These are phyloP conservation scores for Gilbertella persicaria DNA, from an alignment of 371 early-diverging fungal genomes.

Conservation along the genomic window DNA sequence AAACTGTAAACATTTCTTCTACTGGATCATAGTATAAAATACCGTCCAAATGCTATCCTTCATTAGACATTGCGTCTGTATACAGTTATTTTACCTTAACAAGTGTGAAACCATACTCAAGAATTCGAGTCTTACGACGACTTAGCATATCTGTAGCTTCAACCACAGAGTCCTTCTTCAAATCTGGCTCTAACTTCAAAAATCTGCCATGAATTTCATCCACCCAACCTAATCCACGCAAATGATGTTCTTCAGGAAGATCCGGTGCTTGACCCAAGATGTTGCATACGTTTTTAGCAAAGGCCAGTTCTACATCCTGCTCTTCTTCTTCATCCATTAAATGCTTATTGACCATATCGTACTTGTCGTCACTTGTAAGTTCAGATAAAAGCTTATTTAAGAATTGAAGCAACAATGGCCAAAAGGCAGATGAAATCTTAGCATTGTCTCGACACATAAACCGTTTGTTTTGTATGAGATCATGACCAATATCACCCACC, in stretches of 20 bases:
- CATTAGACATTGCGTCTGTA: not conserved
- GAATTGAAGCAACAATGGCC: conserved; percentile 38
- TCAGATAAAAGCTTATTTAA: conserved; percentile 32
- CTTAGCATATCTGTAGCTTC: not conserved
- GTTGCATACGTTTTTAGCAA: conserved; percentile 12
- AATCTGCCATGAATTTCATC: conserved; percentile 43
- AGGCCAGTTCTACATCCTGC: conserved; percentile 14
- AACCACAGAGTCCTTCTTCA: not conserved
- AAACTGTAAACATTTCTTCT: conserved; percentile 29
- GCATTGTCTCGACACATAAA: not conserved
- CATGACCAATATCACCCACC: conserved; percentile 21
- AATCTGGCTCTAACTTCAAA: conserved; percentile 15
- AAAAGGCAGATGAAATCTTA: conserved; percentile 34
- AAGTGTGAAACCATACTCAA: conserved; percentile 48
- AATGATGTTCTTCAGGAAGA: conserved; percentile 45
- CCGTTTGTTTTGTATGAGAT: conserved; percentile 9
- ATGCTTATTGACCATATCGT: conserved; percentile 37
- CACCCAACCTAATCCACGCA: conserved; percentile 52
- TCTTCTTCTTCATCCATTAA: conserved; percentile 31
- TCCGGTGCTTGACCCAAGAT: conserved; percentile 29
- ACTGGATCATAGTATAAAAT: conserved; percentile 43
- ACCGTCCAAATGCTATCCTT: conserved; percentile 34
- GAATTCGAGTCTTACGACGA: conserved; percentile 35
- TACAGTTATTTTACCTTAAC: conserved; percentile 42
- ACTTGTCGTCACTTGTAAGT: conserved; percentile 32